These are phyloP conservation scores for Cucumis sativus DNA, from an alignment of 306 rosid species.

Conservation along the genomic window DNA sequence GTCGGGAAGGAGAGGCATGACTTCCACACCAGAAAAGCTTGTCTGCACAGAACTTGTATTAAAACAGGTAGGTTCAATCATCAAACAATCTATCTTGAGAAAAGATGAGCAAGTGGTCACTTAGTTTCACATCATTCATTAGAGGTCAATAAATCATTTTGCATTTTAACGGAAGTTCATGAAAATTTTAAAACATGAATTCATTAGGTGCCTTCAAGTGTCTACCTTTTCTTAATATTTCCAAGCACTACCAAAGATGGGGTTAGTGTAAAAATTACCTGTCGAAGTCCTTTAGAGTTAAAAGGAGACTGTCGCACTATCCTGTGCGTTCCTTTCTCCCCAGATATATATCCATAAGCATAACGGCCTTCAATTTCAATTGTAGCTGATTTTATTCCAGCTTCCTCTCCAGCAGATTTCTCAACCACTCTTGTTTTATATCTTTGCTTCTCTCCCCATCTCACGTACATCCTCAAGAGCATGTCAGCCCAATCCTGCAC, in stretches of 20 bases:
- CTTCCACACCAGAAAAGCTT: conserved; percentile 92
- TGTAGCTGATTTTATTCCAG: conserved; percentile 93
- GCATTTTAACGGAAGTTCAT: neutral
- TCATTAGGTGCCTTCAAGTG: neutral
- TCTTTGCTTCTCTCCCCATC: conserved; percentile 93
- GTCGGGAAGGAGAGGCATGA: conserved; percentile 94
- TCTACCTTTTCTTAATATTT: neutral
- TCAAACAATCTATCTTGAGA: neutral
- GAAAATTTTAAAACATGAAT: neutral
- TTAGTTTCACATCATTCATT: neutral
- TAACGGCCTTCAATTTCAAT: conserved; percentile 90
- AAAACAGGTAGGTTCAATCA: neutral
- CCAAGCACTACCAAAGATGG: neutral
- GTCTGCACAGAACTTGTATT: conserved; percentile 41
- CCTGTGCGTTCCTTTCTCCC: conserved; percentile 97
- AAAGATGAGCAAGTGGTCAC: neutral
- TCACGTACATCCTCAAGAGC: conserved; percentile 91
- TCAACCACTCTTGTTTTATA: conserved; percentile 84
- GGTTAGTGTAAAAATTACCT: conserved; percentile 36
- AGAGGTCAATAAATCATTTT: neutral
- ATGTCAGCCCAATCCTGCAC: conserved; percentile 99
- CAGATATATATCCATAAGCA: conserved; percentile 91
- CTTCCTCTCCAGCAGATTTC: conserved; percentile 90
- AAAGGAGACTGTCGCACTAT: conserved; percentile 90
- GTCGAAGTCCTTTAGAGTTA: conserved; percentile 92